A percentile compares a stretch with the other conserved stretches of the same genome.
These are phyloP conservation scores for Sporothrix variecibatus DNA, from an alignment of 2,329 filamentous ascomycete species.

Conservation along the genomic window DNA sequence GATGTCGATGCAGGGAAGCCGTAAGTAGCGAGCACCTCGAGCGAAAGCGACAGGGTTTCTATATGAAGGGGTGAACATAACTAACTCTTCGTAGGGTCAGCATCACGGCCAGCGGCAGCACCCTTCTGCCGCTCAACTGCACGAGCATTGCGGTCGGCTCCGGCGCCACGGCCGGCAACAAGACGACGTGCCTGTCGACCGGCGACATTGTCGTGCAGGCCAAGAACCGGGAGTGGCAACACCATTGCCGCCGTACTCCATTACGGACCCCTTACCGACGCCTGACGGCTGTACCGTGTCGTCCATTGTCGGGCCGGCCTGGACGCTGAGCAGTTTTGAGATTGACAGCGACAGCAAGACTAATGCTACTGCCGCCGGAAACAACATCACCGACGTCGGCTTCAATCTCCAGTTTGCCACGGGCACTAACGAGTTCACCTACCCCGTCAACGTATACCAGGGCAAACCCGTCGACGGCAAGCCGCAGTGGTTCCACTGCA, in stretches of 20 bases:
- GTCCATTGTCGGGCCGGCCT: slow-evolving; percentile 32
- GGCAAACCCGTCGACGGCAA: slow-evolving; percentile 4
- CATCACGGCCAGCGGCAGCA: slow-evolving; percentile 30
- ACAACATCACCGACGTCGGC: slow-evolving; percentile 21
- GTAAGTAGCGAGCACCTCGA: too few relatives aligned
- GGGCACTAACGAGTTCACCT: slow-evolving; percentile 30
- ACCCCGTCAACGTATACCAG: slow-evolving; percentile 31
- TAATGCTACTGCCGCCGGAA: background rate
- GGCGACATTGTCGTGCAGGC: slow-evolving; percentile 23
- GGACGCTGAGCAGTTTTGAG: slow-evolving; percentile 32
- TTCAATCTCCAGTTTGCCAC: slow-evolving; percentile 32
- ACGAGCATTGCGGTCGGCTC: slow-evolving; percentile 12
- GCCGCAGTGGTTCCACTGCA: slow-evolving; percentile 31
- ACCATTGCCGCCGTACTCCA: slow-evolving; percentile 32
- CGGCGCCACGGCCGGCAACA: slow-evolving; percentile 9
- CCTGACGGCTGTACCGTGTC: slow-evolving; percentile 34
- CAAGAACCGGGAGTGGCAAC: slow-evolving; percentile 8
- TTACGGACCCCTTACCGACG: slow-evolving; percentile 32
- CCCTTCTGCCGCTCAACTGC: slow-evolving; percentile 31
- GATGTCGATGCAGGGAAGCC: slow-evolving; percentile 32
- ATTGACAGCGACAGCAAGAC: background rate
- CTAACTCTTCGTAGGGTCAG: too few relatives aligned
- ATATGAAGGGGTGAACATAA: too few relatives aligned
- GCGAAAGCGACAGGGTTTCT: too few relatives aligned
- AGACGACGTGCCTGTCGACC: slow-evolving; percentile 27